phyloP scores from a whole-genome alignment of 1,284 basidiomycete species.

The Cryptococcus sp. region DNA sequence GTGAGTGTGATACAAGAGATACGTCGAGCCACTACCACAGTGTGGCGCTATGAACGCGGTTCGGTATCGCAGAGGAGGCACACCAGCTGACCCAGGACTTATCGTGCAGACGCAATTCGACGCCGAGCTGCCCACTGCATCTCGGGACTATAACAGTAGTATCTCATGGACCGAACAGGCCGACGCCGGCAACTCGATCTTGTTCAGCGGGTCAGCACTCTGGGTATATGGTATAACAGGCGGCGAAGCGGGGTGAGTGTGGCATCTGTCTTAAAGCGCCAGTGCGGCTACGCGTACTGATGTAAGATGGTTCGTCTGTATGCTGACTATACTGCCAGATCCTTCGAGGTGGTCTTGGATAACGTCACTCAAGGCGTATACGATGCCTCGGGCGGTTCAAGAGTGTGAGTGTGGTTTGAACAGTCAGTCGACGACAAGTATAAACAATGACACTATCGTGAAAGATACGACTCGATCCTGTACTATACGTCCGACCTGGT shows the following conservation, averaged over 20 bases:
- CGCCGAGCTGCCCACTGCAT: constrained; percentile 17
- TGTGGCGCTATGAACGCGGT: no score
- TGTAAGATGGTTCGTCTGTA: no score
- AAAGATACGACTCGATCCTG: constrained; percentile 36
- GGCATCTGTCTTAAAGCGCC: no score
- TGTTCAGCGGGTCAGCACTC: constrained; percentile 30
- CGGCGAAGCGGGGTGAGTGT: constrained; percentile 27
- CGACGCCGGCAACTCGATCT: constrained; percentile 26
- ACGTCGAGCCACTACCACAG: no score
- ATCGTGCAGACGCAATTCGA: constrained; percentile 26
- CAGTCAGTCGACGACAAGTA: not conserved
- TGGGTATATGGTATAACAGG: constrained; percentile 40
- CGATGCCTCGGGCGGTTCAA: constrained; percentile 25
- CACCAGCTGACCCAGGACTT: not conserved
- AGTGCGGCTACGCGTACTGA: no score
- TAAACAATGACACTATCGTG: not conserved
- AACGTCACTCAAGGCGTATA: constrained; percentile 28
- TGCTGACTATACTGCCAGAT: constrained; percentile 7
- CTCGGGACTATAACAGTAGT: constrained; percentile 26
- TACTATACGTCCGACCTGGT: constrained; percentile 31
- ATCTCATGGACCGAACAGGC: constrained; percentile 39
- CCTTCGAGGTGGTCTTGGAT: constrained; percentile 38
- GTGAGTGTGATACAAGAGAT: no score
- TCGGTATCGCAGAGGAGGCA: not conserved
- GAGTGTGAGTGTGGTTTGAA: constrained; percentile 19